Conservation (phyloP, 495 filamentous ascomycete genomes). For the Aspergillus nidulans region DNA sequence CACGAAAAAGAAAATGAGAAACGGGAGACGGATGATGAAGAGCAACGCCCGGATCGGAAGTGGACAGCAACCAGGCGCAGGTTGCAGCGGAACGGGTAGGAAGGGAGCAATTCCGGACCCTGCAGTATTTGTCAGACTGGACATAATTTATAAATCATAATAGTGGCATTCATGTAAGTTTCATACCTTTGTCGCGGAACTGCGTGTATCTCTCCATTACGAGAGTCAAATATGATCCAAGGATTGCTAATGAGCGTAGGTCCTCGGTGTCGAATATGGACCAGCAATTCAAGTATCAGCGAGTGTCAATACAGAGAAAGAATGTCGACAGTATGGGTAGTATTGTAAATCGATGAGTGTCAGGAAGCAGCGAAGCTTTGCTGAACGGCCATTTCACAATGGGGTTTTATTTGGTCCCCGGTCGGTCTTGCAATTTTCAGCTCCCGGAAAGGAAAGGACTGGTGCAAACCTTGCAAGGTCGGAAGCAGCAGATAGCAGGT, state of each 20-base stretch:
- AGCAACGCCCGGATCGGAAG: conserved; percentile 63
- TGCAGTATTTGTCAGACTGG: conserved; percentile 30
- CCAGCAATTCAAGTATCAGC: no score
- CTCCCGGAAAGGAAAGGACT: neutral
- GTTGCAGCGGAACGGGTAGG: conserved; percentile 65
- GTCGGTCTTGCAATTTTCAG: neutral
- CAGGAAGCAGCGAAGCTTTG: neutral
- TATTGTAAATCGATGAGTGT: neutral
- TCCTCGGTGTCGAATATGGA: no score
- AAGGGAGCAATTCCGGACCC: conserved; percentile 96
- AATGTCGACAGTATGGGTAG: neutral
- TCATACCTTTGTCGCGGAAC: conserved; percentile 84
- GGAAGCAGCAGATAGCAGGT: no score
- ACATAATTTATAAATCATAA: neutral
- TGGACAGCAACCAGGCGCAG: conserved; percentile 46
- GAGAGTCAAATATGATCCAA: neutral
- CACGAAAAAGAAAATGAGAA: conserved; percentile 64
- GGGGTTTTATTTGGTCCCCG: neutral
- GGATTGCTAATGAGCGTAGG: no score
- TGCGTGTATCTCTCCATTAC: conserved; percentile 96
- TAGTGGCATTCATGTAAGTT: neutral
- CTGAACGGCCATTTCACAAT: neutral
- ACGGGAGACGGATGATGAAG: conserved; percentile 73
- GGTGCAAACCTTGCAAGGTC: no score
- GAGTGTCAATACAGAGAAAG: no score